Conservation (phyloP, 768 basidiomycete genomes). For the Tulasnella calospora region DNA sequence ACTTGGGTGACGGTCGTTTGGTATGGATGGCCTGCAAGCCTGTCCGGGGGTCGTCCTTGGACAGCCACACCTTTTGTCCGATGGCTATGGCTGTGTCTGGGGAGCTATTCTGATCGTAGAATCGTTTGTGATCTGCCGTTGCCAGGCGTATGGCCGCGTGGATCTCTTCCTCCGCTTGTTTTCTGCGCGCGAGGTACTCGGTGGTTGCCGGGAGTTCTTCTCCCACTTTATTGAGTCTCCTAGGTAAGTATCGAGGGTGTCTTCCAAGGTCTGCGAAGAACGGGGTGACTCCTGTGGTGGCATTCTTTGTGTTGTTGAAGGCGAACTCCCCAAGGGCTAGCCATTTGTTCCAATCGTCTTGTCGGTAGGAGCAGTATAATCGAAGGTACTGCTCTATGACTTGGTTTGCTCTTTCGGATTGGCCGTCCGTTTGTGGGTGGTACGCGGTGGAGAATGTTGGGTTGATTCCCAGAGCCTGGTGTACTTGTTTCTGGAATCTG, state of each 20-base stretch:
- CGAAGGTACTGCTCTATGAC: constrained; percentile 4
- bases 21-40: too few relatives aligned
- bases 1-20: too few relatives aligned
- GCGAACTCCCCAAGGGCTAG: background rate
- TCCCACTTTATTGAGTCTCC: background rate
- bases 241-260: background rate
- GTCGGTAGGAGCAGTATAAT: background rate
- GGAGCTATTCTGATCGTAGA: background rate
- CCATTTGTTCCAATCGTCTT: constrained; percentile 3
- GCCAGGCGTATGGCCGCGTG: background rate
- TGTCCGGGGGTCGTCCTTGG: too few relatives aligned
- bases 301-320: background rate
- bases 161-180: background rate
- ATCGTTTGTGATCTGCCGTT: background rate
- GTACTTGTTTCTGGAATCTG: background rate
- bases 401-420: constrained; percentile 17
- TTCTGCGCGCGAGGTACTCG: background rate
- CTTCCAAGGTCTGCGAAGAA: constrained; percentile 6
- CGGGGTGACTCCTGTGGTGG: background rate
- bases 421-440: constrained; percentile 22
- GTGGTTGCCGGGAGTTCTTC: background rate
- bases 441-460: background rate
- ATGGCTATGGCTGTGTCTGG: too few relatives aligned
- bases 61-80: too few relatives aligned
- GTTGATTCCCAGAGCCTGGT: background rate